Conservation (phyloP, 148 eudicot genomes). For the Camellia granthamiana region DNA sequence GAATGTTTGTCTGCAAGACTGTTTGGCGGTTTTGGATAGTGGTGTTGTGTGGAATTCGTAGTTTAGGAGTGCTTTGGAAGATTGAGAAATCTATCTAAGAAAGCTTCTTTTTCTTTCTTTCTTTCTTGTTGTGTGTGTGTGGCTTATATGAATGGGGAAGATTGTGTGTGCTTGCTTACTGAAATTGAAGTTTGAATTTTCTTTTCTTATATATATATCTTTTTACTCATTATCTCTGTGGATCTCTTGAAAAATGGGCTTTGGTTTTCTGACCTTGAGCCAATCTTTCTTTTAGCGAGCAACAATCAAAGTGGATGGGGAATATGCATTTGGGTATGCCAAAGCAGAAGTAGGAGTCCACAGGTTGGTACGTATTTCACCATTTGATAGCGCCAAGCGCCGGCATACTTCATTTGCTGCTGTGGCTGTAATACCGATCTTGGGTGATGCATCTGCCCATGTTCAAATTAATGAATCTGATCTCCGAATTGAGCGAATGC, state of each 20-base stretch:
- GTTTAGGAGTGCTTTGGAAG: too few relatives aligned
- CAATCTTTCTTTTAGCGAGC: conserved; percentile 55
- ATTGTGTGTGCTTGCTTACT: not conserved
- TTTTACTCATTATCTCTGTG: not conserved
- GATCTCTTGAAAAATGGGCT: not conserved
- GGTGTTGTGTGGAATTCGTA: too few relatives aligned
- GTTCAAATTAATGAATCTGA: conserved; percentile 95
- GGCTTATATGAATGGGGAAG: not conserved
- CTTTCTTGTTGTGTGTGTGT: not conserved
- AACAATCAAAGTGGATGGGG: conserved; percentile 92
- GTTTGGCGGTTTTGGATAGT: too few relatives aligned
- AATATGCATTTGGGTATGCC: conserved; percentile 91
- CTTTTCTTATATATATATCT: not conserved
- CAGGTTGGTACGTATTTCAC: conserved; percentile 87
- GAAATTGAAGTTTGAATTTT: not conserved
- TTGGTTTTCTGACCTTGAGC: conserved; percentile 13
- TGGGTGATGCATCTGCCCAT: conserved; percentile 66
- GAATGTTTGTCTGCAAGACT: too few relatives aligned
- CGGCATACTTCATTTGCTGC: conserved; percentile 97
- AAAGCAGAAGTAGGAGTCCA: conserved; percentile 98
- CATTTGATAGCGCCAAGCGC: conserved; percentile 90
- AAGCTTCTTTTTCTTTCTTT: too few relatives aligned
- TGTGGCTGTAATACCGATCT: conserved; percentile 95
- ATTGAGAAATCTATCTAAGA: too few relatives aligned
- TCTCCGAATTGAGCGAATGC: conserved; percentile 76